Percentiles rank a stretch among this genome's conserved stretches.
These are phyloP conservation scores for Cyclotella baltica DNA, from an alignment of 108 stramenopile species.

Conservation along the genomic window DNA sequence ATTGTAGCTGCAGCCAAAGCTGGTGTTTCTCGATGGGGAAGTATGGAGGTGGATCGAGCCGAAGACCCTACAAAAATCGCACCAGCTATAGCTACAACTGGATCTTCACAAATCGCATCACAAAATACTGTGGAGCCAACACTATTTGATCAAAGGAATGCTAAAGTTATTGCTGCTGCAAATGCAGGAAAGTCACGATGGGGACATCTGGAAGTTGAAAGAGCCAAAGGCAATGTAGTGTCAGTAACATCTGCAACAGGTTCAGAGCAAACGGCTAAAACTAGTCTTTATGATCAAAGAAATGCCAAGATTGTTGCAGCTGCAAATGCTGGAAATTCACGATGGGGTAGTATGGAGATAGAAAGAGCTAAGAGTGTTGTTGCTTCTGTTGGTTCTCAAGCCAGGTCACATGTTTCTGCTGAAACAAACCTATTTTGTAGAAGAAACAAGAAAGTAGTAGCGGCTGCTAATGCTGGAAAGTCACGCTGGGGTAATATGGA, in stretches of 20 bases:
- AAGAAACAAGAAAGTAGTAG: conserved; percentile 57
- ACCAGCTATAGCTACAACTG: conserved; percentile 17
- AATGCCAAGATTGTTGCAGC: conserved; percentile 70
- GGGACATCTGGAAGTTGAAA: conserved; percentile 47
- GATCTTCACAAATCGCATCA: conserved; percentile 3
- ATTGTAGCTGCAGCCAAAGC: conserved; percentile 42
- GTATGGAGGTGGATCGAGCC: conserved; percentile 37
- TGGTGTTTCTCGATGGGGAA: conserved; percentile 56
- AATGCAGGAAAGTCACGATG: conserved; percentile 53
- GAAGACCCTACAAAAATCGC: conserved; percentile 15
- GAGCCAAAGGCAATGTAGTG: conserved; percentile 21
- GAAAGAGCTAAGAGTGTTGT: conserved; percentile 22
- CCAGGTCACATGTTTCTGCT: background rate
- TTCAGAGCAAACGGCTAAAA: too few relatives aligned
- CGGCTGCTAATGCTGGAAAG: conserved; percentile 61
- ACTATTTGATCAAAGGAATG: conserved; percentile 48
- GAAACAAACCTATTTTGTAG: conserved; percentile 19
- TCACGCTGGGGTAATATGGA: conserved; percentile 77
- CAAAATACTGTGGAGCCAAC: conserved; percentile 6
- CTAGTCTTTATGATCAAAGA: conserved; percentile 29
- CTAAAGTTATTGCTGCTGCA: conserved; percentile 39
- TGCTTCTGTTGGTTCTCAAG: background rate
- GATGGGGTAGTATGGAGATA: conserved; percentile 79
- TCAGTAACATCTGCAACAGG: background rate
- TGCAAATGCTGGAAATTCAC: conserved; percentile 76